phyloP scores from a whole-genome alignment of 1,139 yeast genomes.

The Trichomonascaceae sp. region DNA sequence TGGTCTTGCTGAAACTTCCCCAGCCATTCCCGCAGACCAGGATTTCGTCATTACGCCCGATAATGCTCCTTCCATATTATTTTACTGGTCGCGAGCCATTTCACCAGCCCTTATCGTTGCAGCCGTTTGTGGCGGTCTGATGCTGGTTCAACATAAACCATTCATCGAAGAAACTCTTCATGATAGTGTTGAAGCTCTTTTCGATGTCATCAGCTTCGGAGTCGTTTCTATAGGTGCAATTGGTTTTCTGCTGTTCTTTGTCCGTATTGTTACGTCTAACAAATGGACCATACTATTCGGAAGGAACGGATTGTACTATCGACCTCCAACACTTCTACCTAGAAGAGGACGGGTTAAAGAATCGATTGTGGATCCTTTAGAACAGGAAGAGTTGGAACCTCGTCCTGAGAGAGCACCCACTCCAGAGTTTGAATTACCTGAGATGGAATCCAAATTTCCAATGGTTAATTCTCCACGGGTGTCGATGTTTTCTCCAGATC shows the following conservation, averaged over 20 bases:
- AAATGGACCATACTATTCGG: conserved; percentile 2
- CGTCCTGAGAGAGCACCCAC: neutral
- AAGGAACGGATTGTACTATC: neutral
- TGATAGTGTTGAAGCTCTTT: conserved; percentile 17
- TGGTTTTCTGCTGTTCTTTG: conserved; percentile 11
- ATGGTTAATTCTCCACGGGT: neutral
- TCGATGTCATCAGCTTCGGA: conserved; percentile 16
- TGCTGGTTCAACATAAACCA: conserved; percentile 22
- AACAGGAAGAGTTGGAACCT: neutral
- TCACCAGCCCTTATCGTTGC: conserved; percentile 24
- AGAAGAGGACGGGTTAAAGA: neutral
- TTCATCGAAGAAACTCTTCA: conserved; percentile 20
- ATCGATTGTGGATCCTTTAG: neutral
- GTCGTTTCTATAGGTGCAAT: conserved; percentile 12
- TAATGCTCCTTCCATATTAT: neutral
- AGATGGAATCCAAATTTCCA: neutral
- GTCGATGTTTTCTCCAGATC: neutral
- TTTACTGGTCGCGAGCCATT: conserved; percentile 9
- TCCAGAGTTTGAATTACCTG: neutral
- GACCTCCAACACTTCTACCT: neutral
- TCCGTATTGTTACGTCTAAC: conserved; percentile 12
- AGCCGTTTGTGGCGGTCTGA: conserved; percentile 19
- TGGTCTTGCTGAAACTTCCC: neutral
- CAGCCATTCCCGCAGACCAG: neutral
- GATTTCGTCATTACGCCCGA: neutral